phyloP scores from a whole-genome alignment of 2,329 filamentous ascomycete species.

The Aureobasidium mangrovei region DNA sequence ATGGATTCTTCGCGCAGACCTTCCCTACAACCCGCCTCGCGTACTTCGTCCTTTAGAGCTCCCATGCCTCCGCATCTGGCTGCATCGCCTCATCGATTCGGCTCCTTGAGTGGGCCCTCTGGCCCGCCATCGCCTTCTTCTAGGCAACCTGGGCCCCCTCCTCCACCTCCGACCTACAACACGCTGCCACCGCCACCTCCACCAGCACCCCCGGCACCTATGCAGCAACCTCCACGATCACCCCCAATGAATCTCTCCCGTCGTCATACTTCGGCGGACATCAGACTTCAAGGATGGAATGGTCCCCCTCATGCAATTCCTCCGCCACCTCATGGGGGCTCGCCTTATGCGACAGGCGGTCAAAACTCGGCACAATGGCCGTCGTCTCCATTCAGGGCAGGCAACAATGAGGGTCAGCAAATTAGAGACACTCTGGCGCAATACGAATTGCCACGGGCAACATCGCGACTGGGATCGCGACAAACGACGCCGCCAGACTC shows the following conservation, averaged over 20 bases:
- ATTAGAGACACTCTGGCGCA: constrained; percentile 54
- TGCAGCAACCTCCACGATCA: constrained; percentile 34
- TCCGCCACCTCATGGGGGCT: constrained; percentile 40
- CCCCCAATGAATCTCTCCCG: constrained; percentile 62
- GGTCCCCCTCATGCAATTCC: constrained; percentile 50
- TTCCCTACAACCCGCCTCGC: constrained; percentile 55
- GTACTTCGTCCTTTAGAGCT: constrained; percentile 62
- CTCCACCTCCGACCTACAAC: constrained; percentile 37
- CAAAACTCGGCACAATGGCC: constrained; percentile 56
- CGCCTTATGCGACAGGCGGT: constrained; percentile 55
- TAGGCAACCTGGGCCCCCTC: constrained; percentile 59
- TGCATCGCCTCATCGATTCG: constrained; percentile 70
- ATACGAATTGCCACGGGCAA: constrained; percentile 54
- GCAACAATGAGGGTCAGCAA: constrained; percentile 48
- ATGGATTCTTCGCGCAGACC: constrained; percentile 73
- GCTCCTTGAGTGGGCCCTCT: constrained; percentile 66
- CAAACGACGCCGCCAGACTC: constrained; percentile 41
- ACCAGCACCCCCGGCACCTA: constrained; percentile 40
- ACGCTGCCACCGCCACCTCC: constrained; percentile 53
- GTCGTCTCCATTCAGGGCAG: constrained; percentile 51
- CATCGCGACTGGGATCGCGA: constrained; percentile 38
- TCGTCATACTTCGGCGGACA: constrained; percentile 91
- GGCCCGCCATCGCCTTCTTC: constrained; percentile 61
- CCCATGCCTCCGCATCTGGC: constrained; percentile 75
- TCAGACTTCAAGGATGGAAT: constrained; percentile 61